phyloP scores from a whole-genome alignment of 257 asterid genomes.

The Solanum commersonii region DNA sequence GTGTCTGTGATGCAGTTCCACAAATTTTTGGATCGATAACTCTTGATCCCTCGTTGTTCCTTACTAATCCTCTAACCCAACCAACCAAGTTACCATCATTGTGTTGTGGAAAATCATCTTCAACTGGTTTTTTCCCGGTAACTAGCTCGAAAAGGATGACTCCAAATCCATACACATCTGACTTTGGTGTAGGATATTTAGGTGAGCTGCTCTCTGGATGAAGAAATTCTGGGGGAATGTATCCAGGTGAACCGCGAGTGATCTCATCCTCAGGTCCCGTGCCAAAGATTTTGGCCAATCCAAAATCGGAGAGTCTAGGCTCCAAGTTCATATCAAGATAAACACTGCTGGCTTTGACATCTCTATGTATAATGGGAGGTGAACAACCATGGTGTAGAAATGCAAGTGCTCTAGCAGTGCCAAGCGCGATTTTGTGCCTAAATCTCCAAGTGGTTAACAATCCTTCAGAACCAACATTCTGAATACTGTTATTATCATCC shows the following conservation, averaged over 20 bases:
- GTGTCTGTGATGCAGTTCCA: conserved; percentile 9
- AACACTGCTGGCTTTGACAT: conserved; percentile 17
- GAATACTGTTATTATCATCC: conserved; percentile 4
- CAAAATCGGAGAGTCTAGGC: conserved; percentile 19
- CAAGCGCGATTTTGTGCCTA: conserved; percentile 17
- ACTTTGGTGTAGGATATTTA: conserved; percentile 12
- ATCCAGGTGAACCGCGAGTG: conserved; percentile 11
- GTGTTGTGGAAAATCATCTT: conserved; percentile 10
- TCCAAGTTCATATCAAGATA: conserved; percentile 14
- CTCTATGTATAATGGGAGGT: conserved; percentile 23
- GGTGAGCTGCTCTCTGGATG: conserved; percentile 10
- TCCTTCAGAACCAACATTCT: conserved; percentile 15
- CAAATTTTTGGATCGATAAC: conserved; percentile 16
- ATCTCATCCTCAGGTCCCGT: conserved; percentile 12
- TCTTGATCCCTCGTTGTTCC: conserved; percentile 12
- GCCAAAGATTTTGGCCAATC: conserved; percentile 18
- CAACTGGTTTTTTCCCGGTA: conserved; percentile 18
- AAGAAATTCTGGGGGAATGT: conserved; percentile 18
- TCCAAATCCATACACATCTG: conserved; percentile 22
- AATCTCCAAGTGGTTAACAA: conserved; percentile 18
- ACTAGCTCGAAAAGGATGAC: conserved; percentile 19
- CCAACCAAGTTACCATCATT: conserved; percentile 6
- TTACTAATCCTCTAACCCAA: conserved; percentile 22
- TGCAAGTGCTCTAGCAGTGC: conserved; percentile 21
- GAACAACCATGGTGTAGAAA: conserved; percentile 27